Percentiles rank a stretch among this genome's conserved stretches.
Conservation (phyloP, 169 alveolate species). For the Cryptosporidium viatorum region DNA sequence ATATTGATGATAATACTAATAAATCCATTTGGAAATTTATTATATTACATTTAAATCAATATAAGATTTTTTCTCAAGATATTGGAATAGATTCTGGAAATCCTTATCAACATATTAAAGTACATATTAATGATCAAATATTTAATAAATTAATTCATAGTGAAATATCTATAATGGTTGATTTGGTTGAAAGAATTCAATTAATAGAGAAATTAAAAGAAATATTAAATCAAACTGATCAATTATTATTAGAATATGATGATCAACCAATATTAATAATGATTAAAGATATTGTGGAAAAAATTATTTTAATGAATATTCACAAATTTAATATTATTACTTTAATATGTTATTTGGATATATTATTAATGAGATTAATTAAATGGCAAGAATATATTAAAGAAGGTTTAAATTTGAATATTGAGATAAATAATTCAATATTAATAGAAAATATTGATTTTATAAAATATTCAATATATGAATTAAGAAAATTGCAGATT, state of each 20-base stretch:
- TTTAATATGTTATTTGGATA: slow-evolving; percentile 39
- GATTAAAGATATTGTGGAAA: slow-evolving; percentile 36
- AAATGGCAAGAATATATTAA: slow-evolving; percentile 57
- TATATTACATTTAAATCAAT: slow-evolving; percentile 7
- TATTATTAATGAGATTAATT: slow-evolving; percentile 10
- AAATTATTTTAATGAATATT: slow-evolving; percentile 10
- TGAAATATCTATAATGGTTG: neutral
- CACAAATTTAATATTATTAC: neutral
- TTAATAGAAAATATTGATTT: slow-evolving; percentile 2
- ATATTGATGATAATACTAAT: neutral
- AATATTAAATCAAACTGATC: neutral
- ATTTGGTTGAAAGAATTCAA: neutral
- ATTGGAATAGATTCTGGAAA: neutral
- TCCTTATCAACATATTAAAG: slow-evolving; percentile 10
- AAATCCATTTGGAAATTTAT: slow-evolving; percentile 19
- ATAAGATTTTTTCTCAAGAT: neutral
- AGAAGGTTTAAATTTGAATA: slow-evolving; percentile 42
- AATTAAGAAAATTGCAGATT: slow-evolving; percentile 28
- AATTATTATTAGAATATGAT: slow-evolving; percentile 14
- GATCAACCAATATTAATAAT: slow-evolving; percentile 32
- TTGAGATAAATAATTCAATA: slow-evolving; percentile 7
- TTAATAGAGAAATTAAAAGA: slow-evolving; percentile 5
- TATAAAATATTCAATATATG: neutral
- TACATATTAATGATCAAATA: slow-evolving; percentile 5
- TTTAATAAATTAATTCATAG: neutral